Base-by-base conservation (phyloP, 1,139 yeast genomes). In the Meyerozyma sp. region DNA sequence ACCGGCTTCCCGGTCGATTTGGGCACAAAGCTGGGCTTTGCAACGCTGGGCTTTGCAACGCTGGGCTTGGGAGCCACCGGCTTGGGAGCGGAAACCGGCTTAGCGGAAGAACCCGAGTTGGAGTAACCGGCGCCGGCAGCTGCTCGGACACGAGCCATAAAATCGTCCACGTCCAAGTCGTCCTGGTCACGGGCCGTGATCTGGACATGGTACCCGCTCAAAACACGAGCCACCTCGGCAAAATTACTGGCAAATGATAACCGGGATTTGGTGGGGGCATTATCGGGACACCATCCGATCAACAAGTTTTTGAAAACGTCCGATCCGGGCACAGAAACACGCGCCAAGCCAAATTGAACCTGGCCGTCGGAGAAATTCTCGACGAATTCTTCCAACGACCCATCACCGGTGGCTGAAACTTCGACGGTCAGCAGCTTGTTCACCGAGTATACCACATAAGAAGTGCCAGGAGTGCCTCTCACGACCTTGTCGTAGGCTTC, bases 121-220 rank as follows among this genome's bases (percentile, higher is more conserved):
- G 95, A 84, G 66, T 93, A 93, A 59, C 95, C 82, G 21, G 98
- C 96, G 54, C 98, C 98, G 2, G 98, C 87, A 35, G 98, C 96
- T 52, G 89, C 85, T 51, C 88, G 82, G 41, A 94, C 82, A 55
- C 89, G 82, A 44, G 81, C 75, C 52, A 89, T 64, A 50, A 93
- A 79, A 48, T 86, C 95, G 29, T 77, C 74, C 40, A 85, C 87
- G 54, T 87, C 87, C 61, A 94, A 75, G 61, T 94, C 98, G 57
- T 89, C 96, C 43, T 80, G 76, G 58, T 88, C 95, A 65, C 98
- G 81, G n/a, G 98, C 98, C 37, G 97, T 89, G 51, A 94, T 82
- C 65, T 93, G 98, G 44, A 93, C 91, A 61, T 93, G 98, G 66
- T 91, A 93, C 34, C 96, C 96, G 52, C 75, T 75, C 54, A 85